Evolutionary conservation across 1,139 yeast species (phyloP).

Genomic region (Yamadazyma atmosphaerica): DNA sequence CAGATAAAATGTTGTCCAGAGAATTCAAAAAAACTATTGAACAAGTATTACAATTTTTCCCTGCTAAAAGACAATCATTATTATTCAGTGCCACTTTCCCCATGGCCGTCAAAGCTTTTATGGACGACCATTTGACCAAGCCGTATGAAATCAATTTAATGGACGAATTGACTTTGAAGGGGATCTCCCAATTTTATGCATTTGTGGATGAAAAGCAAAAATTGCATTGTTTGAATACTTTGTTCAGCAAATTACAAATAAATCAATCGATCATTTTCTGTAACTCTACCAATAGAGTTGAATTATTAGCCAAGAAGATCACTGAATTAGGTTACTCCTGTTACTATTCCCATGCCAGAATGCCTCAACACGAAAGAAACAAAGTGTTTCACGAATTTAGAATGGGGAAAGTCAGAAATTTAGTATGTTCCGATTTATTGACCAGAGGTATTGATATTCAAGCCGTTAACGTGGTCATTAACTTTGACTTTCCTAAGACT

Average conservation of each 20-base stretch:
- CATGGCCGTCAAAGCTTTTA: slow-evolving; percentile 84
- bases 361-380: slow-evolving; percentile 97
- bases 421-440: slow-evolving; percentile 93
- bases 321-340: slow-evolving; percentile 97
- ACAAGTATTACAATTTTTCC: slow-evolving; percentile 82
- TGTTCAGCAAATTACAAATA: slow-evolving; percentile 90
- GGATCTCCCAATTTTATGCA: slow-evolving; percentile 96
- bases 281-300: slow-evolving; percentile 95
- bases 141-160: slow-evolving; percentile 95
- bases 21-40: slow-evolving; percentile 89
- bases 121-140: slow-evolving; percentile 85
- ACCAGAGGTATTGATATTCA: slow-evolving; percentile 99
- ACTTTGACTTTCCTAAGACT: slow-evolving; percentile 97
- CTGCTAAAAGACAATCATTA: slow-evolving; percentile 77
- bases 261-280: slow-evolving; percentile 96
- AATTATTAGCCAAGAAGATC: slow-evolving; percentile 89
- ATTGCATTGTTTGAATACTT: slow-evolving; percentile 90
- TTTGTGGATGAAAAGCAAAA: slow-evolving; percentile 97
- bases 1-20: slow-evolving; percentile 92
- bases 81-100: slow-evolving; percentile 97
- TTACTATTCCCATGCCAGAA: slow-evolving; percentile 94
- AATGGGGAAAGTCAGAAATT: slow-evolving; percentile 95
- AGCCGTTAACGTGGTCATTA: slow-evolving; percentile 96
- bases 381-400: slow-evolving; percentile 98
- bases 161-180: slow-evolving; percentile 96